Conservation (phyloP, 805 yeast genomes). For the Candida sithepensis region DNA sequence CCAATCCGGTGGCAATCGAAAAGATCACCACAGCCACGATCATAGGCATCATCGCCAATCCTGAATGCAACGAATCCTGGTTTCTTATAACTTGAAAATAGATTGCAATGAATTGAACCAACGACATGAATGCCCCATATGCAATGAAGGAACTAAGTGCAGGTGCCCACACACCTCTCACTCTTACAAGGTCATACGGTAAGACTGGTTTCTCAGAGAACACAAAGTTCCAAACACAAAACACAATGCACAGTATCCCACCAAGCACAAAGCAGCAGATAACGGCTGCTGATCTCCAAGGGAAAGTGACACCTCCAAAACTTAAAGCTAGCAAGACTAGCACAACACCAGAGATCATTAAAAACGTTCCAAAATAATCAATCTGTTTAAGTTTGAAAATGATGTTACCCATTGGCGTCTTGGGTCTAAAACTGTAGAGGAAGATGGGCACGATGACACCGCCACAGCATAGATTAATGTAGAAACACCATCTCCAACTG, state of each 20-base stretch:
- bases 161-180: constrained; percentile 36
- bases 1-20: constrained; percentile 36
- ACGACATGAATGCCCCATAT: constrained; percentile 38
- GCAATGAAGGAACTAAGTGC: constrained; percentile 35
- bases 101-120: constrained; percentile 35
- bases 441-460: constrained; percentile 42
- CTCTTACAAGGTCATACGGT: constrained; percentile 34
- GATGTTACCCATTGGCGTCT: constrained; percentile 38
- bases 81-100: constrained; percentile 48
- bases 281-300: constrained; percentile 54
- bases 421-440: constrained; percentile 43
- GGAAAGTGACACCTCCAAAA: constrained; percentile 49
- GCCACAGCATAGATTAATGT: constrained; percentile 62
- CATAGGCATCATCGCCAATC: constrained; percentile 41
- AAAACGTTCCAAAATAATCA: constrained; percentile 47
- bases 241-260: constrained; percentile 33
- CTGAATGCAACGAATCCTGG: constrained; percentile 41
- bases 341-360: constrained; percentile 41
- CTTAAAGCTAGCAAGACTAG: constrained; percentile 49
- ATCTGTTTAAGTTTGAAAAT: constrained; percentile 37
- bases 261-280: constrained; percentile 47
- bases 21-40: constrained; percentile 39
- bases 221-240: constrained; percentile 39
- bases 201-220: constrained; percentile 45
- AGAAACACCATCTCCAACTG: constrained; percentile 77